Percentiles rank a stretch among this genome's conserved stretches.
phyloP scores from a whole-genome alignment of 257 asterid species.

The Pogostemon cablin region DNA sequence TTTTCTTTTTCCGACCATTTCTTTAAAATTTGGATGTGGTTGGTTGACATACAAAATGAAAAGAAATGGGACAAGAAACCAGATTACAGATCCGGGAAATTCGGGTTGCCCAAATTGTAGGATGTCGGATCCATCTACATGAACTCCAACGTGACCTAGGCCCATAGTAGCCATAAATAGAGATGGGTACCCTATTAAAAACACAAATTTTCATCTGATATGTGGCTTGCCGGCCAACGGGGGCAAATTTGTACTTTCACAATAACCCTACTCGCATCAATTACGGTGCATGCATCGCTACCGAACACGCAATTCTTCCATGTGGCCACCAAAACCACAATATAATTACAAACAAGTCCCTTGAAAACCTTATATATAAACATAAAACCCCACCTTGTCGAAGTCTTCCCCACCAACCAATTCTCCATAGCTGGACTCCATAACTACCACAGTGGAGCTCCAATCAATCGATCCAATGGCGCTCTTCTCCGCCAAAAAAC shows the following conservation, averaged over 20 bases:
- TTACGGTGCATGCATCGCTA: neutral
- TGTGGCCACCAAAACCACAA: neutral
- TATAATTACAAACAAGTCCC: neutral
- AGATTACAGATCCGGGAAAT: too few relatives aligned
- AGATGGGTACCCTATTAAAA: neutral
- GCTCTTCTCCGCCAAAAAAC: neutral
- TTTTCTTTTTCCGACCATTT: too few relatives aligned
- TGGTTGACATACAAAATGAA: too few relatives aligned
- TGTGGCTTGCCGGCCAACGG: neutral
- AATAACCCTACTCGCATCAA: neutral
- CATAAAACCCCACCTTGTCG: neutral
- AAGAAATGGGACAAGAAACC: too few relatives aligned
- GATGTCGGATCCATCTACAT: too few relatives aligned
- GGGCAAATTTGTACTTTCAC: neutral
- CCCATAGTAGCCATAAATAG: neutral
- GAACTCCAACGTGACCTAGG: neutral
- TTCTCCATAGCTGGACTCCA: neutral
- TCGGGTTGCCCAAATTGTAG: too few relatives aligned
- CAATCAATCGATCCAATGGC: neutral
- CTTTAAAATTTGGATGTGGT: too few relatives aligned
- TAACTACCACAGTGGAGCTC: neutral
- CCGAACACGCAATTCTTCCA: neutral
- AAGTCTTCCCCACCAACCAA: neutral
- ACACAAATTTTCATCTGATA: neutral
- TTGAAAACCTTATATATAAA: neutral